Conservation (phyloP, 2,329 filamentous ascomycete genomes). For the Aotearoamyces nothofagi region DNA sequence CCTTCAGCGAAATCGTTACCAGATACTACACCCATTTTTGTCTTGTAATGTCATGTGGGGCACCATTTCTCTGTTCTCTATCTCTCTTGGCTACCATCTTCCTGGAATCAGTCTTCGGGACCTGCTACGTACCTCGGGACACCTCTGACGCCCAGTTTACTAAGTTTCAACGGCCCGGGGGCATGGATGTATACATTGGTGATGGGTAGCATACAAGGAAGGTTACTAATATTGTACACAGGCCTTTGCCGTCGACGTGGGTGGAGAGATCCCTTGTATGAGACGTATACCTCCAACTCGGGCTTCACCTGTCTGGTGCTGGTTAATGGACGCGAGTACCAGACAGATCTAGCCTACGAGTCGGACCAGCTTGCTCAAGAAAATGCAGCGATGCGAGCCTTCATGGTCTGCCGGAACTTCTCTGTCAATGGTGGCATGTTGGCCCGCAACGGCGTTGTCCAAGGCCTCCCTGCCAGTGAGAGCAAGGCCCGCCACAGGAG, state of each 20-base stretch:
- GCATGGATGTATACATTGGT: too few relatives aligned
- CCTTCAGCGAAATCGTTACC: constrained; percentile 4
- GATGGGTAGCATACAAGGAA: too few relatives aligned
- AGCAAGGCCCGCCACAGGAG: constrained; percentile 16
- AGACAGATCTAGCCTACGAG: constrained; percentile 74
- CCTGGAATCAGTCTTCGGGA: too few relatives aligned
- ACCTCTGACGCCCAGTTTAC: too few relatives aligned
- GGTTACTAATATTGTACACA: constrained; percentile 30
- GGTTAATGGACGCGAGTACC: constrained; percentile 94
- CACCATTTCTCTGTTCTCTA: too few relatives aligned
- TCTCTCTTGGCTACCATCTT: too few relatives aligned
- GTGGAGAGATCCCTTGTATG: constrained; percentile 84
- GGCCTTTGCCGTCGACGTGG: constrained; percentile 88
- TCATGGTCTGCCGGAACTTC: constrained; percentile 96
- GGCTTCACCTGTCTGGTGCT: constrained; percentile 84
- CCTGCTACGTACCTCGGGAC: too few relatives aligned
- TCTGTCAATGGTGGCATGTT: constrained; percentile 92
- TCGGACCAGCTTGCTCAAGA: constrained; percentile 75
- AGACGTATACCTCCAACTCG: constrained; percentile 56
- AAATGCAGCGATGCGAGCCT: constrained; percentile 87
- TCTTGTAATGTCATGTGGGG: too few relatives aligned
- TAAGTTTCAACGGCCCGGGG: too few relatives aligned
- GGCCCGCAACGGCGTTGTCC: constrained; percentile 51
- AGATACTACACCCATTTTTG: too few relatives aligned
- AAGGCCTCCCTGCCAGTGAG: constrained; percentile 40